Evolutionary conservation across 768 basidiomycete species (phyloP), one percentile per base, ranked within the genome.

Genomic region (Tulasnella sp.): DNA sequence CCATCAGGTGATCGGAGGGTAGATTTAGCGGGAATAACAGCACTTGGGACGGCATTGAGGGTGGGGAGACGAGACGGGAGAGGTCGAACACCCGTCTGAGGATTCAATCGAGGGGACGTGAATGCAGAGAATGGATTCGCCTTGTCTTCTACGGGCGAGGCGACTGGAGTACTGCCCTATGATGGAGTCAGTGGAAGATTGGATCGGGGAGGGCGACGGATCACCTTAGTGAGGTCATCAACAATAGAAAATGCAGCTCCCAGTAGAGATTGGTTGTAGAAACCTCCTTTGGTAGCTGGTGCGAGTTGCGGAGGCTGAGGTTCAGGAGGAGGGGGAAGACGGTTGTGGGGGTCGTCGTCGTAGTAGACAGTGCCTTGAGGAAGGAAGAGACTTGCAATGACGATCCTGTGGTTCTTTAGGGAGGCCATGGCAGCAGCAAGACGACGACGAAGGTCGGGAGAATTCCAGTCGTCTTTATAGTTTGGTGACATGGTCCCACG

Each of bases 351-450:
- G 0, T 80, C 79, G 39, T 72, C 71, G 23, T 81, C 76, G 66
- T 77, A 80, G 39, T 80, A 70, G 42, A 81, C 78, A 40, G 79
- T 78, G 35, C 86, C 84, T 59, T 77, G 78, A 35, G 87, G 87
- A 34, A 89, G 79, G 66, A 90, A 88, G 58, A 89, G 80, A n/a
- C 84, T 83, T 14, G 86, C 87, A 67, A 90, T 81, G 67, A 89
- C 73, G 54, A 84, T 75, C 31, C 87, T 74, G 67, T 85, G 83
- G 69, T 79, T 79, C 55, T 82, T 75, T 65, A 86, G 77, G 35
- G 84, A 81, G 66, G 75, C 75, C 85, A 86, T 86, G 34, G 42
- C 19, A 34, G 46, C 25, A 32, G 27, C n/a, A 23, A 29, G 46
- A 15, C 27, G 46, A 48, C n/a, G 29, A 25, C n/a, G 46, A 32